These are phyloP conservation scores for Tillandsia leiboldiana DNA, from an alignment of 176 grass and related monocot species.

Conservation along the genomic window DNA sequence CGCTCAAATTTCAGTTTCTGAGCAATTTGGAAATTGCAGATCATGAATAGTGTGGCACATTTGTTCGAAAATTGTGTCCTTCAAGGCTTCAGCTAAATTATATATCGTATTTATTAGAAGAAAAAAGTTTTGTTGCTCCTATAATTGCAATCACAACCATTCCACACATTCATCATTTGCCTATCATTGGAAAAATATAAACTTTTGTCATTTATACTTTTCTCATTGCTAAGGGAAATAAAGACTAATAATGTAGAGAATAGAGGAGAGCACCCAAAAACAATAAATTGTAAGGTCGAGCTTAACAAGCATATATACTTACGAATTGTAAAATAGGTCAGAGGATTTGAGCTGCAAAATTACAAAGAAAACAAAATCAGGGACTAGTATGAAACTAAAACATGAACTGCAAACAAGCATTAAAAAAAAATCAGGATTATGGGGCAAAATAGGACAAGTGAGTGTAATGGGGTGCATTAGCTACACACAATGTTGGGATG, in stretches of 20 bases:
- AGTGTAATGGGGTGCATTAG: too few species aligned
- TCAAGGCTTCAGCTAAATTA: too few species aligned
- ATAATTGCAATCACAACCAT: too few species aligned
- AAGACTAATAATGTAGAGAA: background rate
- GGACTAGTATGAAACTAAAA: background rate
- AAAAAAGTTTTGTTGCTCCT: too few species aligned
- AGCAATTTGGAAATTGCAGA: background rate
- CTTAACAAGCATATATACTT: conserved; percentile 33
- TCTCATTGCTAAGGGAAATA: background rate
- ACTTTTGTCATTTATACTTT: background rate
- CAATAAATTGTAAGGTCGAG: background rate
- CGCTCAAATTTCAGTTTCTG: background rate
- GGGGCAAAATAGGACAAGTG: too few species aligned
- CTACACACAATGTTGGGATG: too few species aligned
- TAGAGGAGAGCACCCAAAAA: background rate
- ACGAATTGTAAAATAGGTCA: conserved; percentile 80
- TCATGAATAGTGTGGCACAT: background rate
- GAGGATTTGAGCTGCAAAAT: conserved; percentile 54
- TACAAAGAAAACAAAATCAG: conserved; percentile 21
- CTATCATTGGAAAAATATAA: background rate
- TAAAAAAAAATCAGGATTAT: too few species aligned
- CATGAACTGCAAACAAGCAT: too few species aligned
- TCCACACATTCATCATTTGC: too few species aligned
- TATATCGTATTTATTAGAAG: too few species aligned
- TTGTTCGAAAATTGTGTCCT: background rate